These are phyloP conservation scores for Phaffia rhodozyma DNA, from an alignment of 1,284 basidiomycete species.

Conservation along the genomic window DNA sequence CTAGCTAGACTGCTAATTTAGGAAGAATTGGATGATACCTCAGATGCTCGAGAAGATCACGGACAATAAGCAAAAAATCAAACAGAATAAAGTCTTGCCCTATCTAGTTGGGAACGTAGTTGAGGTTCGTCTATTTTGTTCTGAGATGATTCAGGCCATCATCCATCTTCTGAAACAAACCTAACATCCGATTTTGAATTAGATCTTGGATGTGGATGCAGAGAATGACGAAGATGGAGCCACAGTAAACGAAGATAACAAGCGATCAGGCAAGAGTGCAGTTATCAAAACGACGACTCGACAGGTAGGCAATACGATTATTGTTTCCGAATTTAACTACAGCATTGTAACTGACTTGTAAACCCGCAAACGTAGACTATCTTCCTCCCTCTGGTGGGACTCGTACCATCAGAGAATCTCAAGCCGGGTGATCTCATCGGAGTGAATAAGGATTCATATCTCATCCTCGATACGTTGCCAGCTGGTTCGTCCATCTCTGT, in stretches of 20 bases:
- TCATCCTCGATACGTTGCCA: conserved; percentile 79
- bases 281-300: conserved; percentile 98
- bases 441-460: conserved; percentile 99
- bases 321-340: no score
- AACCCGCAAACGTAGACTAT: conserved; percentile 53
- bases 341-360: background rate
- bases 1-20: background rate
- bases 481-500: conserved; percentile 26
- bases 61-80: conserved; percentile 96
- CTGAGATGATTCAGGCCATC: background rate
- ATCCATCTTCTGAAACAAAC: background rate
- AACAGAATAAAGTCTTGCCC: conserved; percentile 97
- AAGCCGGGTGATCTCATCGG: conserved; percentile 89
- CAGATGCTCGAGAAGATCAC: conserved; percentile 98
- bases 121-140: conserved; percentile 47
- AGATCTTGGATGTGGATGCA: conserved; percentile 92
- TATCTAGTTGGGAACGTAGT: conserved; percentile 97
- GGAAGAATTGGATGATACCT: conserved; percentile 28
- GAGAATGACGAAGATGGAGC: conserved; percentile 66
- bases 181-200: background rate
- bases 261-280: conserved; percentile 92
- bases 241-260: conserved; percentile 82
- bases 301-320: conserved; percentile 39
- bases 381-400: conserved; percentile 93
- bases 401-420: conserved; percentile 82